phyloP scores from a whole-genome alignment of 768 basidiomycete genomes.

The Cubamyces lactineus region DNA sequence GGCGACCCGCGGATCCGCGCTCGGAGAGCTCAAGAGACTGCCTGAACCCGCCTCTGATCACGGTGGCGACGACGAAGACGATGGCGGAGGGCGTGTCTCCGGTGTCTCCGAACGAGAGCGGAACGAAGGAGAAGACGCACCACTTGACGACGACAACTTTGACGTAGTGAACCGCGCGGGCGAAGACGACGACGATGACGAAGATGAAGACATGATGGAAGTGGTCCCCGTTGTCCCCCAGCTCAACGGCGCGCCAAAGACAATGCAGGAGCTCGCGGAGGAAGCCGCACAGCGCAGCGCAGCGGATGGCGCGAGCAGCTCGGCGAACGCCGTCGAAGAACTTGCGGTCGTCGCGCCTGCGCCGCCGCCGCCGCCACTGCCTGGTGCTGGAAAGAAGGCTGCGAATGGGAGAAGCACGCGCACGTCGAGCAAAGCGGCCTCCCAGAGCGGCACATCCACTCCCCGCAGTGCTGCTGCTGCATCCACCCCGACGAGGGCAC shows the following conservation, averaged over 20 bases:
- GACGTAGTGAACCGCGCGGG: too few relatives aligned
- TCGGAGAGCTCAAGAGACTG: slow-evolving; percentile 16
- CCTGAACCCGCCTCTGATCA: not conserved
- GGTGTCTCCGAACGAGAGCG: slow-evolving; percentile 28
- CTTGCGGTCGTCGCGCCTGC: slow-evolving; percentile 1
- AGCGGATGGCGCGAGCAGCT: not conserved
- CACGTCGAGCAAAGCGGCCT: slow-evolving; percentile 5
- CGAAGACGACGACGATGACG: slow-evolving; percentile 36
- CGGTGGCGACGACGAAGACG: not conserved
- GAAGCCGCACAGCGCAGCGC: slow-evolving; percentile 30
- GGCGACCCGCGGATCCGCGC: slow-evolving; percentile 14
- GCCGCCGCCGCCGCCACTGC: slow-evolving; percentile 5
- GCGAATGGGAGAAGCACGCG: slow-evolving; percentile 14
- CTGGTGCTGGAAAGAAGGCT: slow-evolving; percentile 23
- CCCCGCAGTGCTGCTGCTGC: not conserved
- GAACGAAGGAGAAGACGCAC: not conserved
- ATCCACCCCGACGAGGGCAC: too few relatives aligned
- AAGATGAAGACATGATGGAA: slow-evolving; percentile 34
- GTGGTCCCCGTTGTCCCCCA: slow-evolving; percentile 12
- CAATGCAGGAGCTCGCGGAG: slow-evolving; percentile 69
- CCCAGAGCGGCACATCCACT: slow-evolving; percentile 21
- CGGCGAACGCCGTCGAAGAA: slow-evolving; percentile 9
- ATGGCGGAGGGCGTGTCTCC: too few relatives aligned
- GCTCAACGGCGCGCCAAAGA: slow-evolving; percentile 47
- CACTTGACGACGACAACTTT: not conserved